phyloP scores from a whole-genome alignment of 176 grass and related monocot genomes.

The Metroxylon sagu region DNA sequence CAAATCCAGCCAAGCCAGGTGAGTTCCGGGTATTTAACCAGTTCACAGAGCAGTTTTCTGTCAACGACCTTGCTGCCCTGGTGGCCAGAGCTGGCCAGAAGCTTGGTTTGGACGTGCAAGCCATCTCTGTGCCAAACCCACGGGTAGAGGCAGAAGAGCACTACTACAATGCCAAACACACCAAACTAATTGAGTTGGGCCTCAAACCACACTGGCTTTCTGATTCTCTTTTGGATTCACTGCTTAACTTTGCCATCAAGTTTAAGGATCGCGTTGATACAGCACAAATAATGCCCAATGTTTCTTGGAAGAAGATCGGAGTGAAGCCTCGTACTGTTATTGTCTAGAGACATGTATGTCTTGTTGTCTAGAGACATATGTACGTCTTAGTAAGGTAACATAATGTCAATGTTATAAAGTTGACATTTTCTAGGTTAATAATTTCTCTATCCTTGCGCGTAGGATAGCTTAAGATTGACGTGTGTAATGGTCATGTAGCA shows the following conservation, averaged over 20 bases:
- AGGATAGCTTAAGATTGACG: no score
- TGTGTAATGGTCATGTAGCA: no score
- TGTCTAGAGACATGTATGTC: constrained; percentile 13
- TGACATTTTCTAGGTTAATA: no score
- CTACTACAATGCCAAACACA: constrained; percentile 89
- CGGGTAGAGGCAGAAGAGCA: constrained; percentile 85
- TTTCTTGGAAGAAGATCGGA: constrained; percentile 87
- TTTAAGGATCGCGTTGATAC: constrained; percentile 68
- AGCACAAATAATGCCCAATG: constrained; percentile 79
- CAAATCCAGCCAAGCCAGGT: constrained; percentile 72
- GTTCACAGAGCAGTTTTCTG: constrained; percentile 89
- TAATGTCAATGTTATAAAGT: no score
- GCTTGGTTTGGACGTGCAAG: constrained; percentile 62
- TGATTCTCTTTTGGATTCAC: constrained; percentile 70
- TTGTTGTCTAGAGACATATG: no score
- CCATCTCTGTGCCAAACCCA: constrained; percentile 71
- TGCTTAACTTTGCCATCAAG: constrained; percentile 78
- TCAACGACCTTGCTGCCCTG: constrained; percentile 71
- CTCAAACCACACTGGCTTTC: constrained; percentile 66
- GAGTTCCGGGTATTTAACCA: constrained; percentile 98
- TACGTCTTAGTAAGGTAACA: no score
- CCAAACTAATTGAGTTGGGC: constrained; percentile 67
- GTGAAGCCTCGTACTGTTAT: constrained; percentile 45
- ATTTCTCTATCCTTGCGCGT: no score
- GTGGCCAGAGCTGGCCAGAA: constrained; percentile 62